phyloP scores from a whole-genome alignment of 768 basidiomycete species.

The Lyophyllum semitale region DNA sequence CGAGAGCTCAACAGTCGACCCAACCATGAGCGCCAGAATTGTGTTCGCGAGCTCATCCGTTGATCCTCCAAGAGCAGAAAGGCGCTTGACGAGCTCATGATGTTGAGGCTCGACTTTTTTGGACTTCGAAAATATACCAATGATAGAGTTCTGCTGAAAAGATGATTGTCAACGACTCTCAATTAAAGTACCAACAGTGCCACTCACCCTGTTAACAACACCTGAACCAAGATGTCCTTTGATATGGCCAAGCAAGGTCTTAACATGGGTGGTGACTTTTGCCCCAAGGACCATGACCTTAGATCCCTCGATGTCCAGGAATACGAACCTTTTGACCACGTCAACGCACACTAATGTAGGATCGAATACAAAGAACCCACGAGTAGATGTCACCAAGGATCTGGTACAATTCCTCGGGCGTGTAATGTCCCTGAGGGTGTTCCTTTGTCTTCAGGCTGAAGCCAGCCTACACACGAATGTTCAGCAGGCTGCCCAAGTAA shows the following conservation, averaged over 20 bases:
- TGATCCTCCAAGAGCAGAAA: constrained; percentile 57
- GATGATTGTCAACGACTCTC: constrained; percentile 17
- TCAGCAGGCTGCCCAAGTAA: neutral
- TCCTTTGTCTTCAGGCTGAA: constrained; percentile 65
- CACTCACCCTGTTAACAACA: constrained; percentile 45
- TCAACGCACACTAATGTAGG: neutral
- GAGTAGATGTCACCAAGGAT: constrained; percentile 73
- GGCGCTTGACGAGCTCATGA: constrained; percentile 54
- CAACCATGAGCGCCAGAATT: constrained; percentile 71
- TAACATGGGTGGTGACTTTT: constrained; percentile 53
- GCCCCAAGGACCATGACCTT: constrained; percentile 57
- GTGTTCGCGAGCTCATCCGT: constrained; percentile 68
- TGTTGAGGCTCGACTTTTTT: constrained; percentile 44
- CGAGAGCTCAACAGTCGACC: constrained; percentile 66
- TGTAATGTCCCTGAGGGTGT: constrained; percentile 58
- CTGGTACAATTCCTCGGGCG: constrained; percentile 59
- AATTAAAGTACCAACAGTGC: neutral
- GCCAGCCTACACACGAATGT: constrained; percentile 53
- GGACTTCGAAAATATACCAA: constrained; percentile 45
- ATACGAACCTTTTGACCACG: constrained; percentile 60
- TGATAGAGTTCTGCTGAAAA: constrained; percentile 38
- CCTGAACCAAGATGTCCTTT: constrained; percentile 45
- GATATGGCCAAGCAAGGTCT: constrained; percentile 58
- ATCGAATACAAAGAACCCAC: constrained; percentile 36
- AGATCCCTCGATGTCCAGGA: constrained; percentile 67